Base-by-base conservation (phyloP, 1,139 yeast species). In the Geotrichum phurueaensis region DNA sequence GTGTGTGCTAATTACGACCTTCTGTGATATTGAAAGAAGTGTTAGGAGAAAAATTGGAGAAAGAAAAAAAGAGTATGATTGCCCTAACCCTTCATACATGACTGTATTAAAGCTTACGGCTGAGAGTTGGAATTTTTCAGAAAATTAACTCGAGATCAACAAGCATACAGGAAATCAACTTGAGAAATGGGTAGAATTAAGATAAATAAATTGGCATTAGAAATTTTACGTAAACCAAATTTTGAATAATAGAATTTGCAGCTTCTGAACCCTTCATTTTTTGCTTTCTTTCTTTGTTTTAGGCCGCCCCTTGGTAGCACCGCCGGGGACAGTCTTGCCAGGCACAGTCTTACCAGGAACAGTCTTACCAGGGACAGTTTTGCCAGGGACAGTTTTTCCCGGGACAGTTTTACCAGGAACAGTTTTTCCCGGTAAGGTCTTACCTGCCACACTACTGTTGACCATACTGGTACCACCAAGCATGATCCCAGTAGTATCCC, bases 341-440 rank as follows among this genome's bases (percentile, higher is more conserved):
- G 67, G 66, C 22, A 64, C 56, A 1, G 65, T 62, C 53, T 65
- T 65, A 23, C 67, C 60, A 25, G 62, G 60, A 10, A 57, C 23
- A 7, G 62, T 54, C 50, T 54, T 60, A 2, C 62, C 63, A 33
- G 60, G 54, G 3, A 60, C 58, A 9, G 36, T 54, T 13, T 45
- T 51, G 15, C 54, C 54, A 15, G 59, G 59, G 7, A 53, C 39
- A 10, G 62, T 43, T 25, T 56, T 56, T 1, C 63, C 63, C 3
- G 63, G 59, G 20, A 60, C 53, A 1, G 56, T 54, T 27, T 60
- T 57, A 33, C 53, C 58, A 25, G 43, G 47, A 39, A 39, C 47
- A 4, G 47, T 39, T 13, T 49, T 49, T 4, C 25, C 50, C 6
- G 36, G 39, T 25, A 53, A 48, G 10, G 39, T 20, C 50, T 22